phyloP scores from a whole-genome alignment of 805 yeast species.

The Candida suzukii region DNA sequence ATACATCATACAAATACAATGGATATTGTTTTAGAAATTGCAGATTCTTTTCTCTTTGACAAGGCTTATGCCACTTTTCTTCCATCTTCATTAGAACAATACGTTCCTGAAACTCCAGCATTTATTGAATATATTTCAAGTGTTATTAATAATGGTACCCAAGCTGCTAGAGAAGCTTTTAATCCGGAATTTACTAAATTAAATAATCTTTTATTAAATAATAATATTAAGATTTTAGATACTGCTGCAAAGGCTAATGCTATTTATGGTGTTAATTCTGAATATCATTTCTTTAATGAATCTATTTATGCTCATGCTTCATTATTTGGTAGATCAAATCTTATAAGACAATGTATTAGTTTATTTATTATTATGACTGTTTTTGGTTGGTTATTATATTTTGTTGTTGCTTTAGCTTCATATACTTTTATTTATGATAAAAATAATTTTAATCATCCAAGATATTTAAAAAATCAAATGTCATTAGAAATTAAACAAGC shows the following conservation, averaged over 20 bases:
- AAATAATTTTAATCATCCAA: constrained; percentile 89
- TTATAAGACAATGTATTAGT: constrained; percentile 63
- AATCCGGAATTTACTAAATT: constrained; percentile 15
- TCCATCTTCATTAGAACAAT: constrained; percentile 45
- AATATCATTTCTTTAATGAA: constrained; percentile 52
- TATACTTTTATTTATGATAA: constrained; percentile 79
- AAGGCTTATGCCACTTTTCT: constrained; percentile 59
- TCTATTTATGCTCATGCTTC: constrained; percentile 58
- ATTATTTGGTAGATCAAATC: constrained; percentile 60
- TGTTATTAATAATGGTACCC: constrained; percentile 18
- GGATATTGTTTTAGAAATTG: constrained; percentile 86
- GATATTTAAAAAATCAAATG: constrained; percentile 92
- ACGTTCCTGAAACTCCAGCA: constrained; percentile 22
- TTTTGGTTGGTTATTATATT: constrained; percentile 83
- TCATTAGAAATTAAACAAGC: constrained; percentile 77
- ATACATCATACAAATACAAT: constrained; percentile 28
- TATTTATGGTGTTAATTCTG: constrained; percentile 32
- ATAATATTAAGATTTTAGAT: constrained; percentile 16
- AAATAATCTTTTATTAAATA: constrained; percentile 19
- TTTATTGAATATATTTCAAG: constrained; percentile 15
- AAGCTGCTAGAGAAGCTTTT: constrained; percentile 9
- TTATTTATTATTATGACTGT: constrained; percentile 63
- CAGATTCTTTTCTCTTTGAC: constrained; percentile 72
- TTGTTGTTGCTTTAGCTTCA: constrained; percentile 68
- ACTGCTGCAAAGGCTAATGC: constrained; percentile 23